Evolutionary conservation across 2,329 filamentous ascomycete genomes (phyloP), one percentile per base, ranked within the genome.

Genomic region (Neonectria punicea): DNA sequence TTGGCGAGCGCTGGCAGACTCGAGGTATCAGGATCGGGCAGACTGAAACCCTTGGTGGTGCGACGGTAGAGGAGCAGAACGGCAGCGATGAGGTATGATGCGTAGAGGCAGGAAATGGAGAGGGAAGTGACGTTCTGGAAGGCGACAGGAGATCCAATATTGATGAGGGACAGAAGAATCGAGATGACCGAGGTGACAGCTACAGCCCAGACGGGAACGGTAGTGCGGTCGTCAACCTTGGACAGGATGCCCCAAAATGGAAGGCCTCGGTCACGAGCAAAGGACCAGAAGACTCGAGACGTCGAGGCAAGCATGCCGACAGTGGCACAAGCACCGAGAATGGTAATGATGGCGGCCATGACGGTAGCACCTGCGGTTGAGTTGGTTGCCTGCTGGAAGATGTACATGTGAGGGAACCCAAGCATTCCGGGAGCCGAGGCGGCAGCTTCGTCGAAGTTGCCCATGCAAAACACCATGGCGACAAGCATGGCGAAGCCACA

Each of bases 401-500:
- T 82, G 54, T 87, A 81, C 70, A 90, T 89, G 67, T 89, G 88
- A 0, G 89, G 87, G 53, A 86, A 87, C 1, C 73, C 73, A 9
- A 74, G 56, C 65, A 73, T 64, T 13, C 82, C 82, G 0, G 85
- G 86, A 0, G 80, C 79, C 0, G 81, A 82, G 0, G 75, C 74
- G 3, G 86, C 73, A 1, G 84, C 80, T 0, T 71, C 73, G 11
- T 83, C 78, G 11, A 86, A 75, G 60, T 88, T 80, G 2, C 81
- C 81, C 16, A 89, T 78, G 28, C 83, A 86, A 68, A 88, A 89
- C 9, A 86, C 80, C 39, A 87, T 78, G 1, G 85, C 84, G 14
- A 88, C 79, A n/a, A 88, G 71, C 79, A 89, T 86, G n/a, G 83
- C 79, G 49, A 88, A 85, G 0, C 87, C 87, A 0, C 87, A 75